A percentile compares a stretch with the other conserved stretches of the same genome.
These are phyloP conservation scores for Rhizopogon sp. DNA, from an alignment of 768 basidiomycete genomes.

Conservation along the genomic window DNA sequence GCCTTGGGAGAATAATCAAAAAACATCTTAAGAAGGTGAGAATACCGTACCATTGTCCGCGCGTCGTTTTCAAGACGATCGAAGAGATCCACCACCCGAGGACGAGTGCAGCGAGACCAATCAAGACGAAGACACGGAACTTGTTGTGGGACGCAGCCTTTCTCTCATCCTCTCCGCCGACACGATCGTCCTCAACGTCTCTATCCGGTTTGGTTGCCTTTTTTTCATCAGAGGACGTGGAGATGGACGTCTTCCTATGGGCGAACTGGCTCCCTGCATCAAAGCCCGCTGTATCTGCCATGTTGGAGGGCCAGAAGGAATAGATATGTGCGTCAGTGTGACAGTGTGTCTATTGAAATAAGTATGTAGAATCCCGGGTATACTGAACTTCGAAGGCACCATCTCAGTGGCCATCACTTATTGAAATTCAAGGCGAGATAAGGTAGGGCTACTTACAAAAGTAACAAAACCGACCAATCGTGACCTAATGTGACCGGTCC, in stretches of 20 bases:
- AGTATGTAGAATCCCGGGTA: not conserved
- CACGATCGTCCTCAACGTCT: conserved; percentile 13
- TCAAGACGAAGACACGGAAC: conserved; percentile 43
- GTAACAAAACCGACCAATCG: no score
- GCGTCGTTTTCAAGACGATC: conserved; percentile 60
- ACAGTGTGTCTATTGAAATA: not conserved
- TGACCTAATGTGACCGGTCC: no score
- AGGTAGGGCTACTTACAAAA: no score
- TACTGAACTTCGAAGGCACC: not conserved
- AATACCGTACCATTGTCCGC: conserved; percentile 61
- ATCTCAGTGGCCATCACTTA: no score
- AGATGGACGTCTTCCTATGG: conserved; percentile 17
- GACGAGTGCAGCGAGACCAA: conserved; percentile 52
- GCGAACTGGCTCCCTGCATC: conserved; percentile 2
- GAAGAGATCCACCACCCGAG: conserved; percentile 86
- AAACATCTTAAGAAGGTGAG: not conserved
- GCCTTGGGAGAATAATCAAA: conserved; percentile 37
- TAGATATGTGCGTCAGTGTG: not conserved
- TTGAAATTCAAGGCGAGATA: no score
- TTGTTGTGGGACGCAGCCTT: conserved; percentile 10
- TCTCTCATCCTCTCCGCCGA: conserved; percentile 4
- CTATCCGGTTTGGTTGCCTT: conserved; percentile 8
- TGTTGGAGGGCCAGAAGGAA: conserved; percentile 6
- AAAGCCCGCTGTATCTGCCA: conserved; percentile 11
- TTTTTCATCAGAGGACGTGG: conserved; percentile 9